Evolutionary conservation across 2,329 filamentous ascomycete species (phyloP).

Genomic region (Botryotinia calthae): DNA sequence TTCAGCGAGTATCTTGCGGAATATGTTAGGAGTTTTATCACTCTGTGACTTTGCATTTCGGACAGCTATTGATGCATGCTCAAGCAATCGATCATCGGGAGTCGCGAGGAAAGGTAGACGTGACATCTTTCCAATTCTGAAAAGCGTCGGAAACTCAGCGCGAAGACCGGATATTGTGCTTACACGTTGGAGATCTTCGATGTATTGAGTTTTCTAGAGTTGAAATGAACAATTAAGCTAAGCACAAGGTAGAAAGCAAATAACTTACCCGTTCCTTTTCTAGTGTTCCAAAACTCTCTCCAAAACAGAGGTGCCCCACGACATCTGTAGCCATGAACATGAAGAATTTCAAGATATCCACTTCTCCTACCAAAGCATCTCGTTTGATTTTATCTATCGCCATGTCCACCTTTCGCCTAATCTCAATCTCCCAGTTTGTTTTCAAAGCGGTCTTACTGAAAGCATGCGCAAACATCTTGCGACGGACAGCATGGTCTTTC

Average conservation of each 20-base stretch:
- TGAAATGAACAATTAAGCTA: neutral
- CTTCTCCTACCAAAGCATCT: slow-evolving; percentile 38
- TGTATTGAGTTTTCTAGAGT: neutral
- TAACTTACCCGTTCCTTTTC: slow-evolving; percentile 47
- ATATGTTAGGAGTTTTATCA: neutral
- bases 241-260: fast-evolving
- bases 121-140: neutral
- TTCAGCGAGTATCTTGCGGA: slow-evolving; percentile 7
- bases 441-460: neutral
- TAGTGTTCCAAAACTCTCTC: slow-evolving; percentile 53
- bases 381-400: slow-evolving; percentile 49
- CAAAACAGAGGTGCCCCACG: slow-evolving; percentile 53
- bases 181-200: neutral
- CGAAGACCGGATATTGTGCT: fast-evolving
- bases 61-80: neutral
- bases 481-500: neutral
- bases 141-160: neutral
- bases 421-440: neutral
- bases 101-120: neutral
- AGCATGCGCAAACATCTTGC: neutral
- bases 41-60: slow-evolving; percentile 33
- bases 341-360: slow-evolving; percentile 54
- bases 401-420: slow-evolving; percentile 38
- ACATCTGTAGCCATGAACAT: slow-evolving; percentile 54
- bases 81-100: fast-evolving